Evolutionary conservation across 1,139 yeast species (phyloP).

Genomic region (Lodderomyces oxycetoniae): DNA sequence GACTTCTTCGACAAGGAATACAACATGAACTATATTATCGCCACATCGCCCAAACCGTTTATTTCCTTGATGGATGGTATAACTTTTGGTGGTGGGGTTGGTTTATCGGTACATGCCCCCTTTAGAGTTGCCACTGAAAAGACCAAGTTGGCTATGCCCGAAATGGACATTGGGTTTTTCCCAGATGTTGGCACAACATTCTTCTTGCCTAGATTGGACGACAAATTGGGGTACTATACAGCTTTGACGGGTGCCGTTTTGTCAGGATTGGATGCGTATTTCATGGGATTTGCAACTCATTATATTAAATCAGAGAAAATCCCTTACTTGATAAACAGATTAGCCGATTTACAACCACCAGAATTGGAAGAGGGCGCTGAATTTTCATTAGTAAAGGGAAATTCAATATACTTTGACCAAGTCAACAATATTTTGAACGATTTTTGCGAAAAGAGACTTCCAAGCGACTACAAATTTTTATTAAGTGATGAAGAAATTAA

Average conservation of each 20-base stretch:
- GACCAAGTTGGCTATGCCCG: slow-evolving; percentile 96
- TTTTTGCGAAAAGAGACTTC: slow-evolving; percentile 62
- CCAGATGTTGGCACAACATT: slow-evolving; percentile 96
- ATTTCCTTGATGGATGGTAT: slow-evolving; percentile 86
- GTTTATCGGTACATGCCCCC: slow-evolving; percentile 87
- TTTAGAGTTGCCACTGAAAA: slow-evolving; percentile 88
- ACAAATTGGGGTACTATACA: slow-evolving; percentile 76
- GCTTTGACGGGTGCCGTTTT: slow-evolving; percentile 83
- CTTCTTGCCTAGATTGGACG: slow-evolving; percentile 79
- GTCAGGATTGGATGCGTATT: slow-evolving; percentile 71
- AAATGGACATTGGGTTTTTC: slow-evolving; percentile 92
- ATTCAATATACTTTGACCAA: slow-evolving; percentile 43
- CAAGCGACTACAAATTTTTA: slow-evolving; percentile 58
- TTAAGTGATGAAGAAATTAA: slow-evolving; percentile 52
- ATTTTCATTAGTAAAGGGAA: slow-evolving; percentile 18
- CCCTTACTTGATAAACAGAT: slow-evolving; percentile 56
- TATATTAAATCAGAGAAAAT: slow-evolving; percentile 67
- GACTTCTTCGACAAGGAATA: slow-evolving; percentile 79
- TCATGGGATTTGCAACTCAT: slow-evolving; percentile 88
- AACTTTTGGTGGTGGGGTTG: slow-evolving; percentile 98
- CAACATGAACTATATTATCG: slow-evolving; percentile 70
- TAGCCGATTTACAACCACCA: slow-evolving; percentile 53
- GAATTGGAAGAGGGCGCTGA: slow-evolving; percentile 23
- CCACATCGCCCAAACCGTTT: slow-evolving; percentile 81
- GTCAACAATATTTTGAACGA: slow-evolving; percentile 75